Conservation (phyloP, 768 basidiomycete species). For the Dioszegia hungarica region DNA sequence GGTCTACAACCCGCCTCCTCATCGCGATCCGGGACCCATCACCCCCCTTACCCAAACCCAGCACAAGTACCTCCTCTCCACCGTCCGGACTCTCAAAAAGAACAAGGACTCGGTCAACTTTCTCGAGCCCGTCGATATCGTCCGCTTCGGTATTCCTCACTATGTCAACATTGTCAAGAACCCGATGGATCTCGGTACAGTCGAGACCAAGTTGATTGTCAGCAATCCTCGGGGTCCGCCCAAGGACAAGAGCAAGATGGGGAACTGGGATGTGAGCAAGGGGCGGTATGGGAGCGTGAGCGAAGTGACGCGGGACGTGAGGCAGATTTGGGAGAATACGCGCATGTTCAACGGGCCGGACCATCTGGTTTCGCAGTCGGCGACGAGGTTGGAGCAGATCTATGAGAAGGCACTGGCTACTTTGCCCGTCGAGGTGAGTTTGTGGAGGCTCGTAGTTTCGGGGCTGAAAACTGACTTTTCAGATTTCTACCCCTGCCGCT, state of each 20-base stretch:
- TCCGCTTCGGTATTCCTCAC: conserved; percentile 60
- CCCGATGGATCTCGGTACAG: conserved; percentile 91
- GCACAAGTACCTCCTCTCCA: conserved; percentile 70
- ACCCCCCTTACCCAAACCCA: conserved; percentile 61
- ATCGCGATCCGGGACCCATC: conserved; percentile 37
- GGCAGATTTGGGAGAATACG: conserved; percentile 82
- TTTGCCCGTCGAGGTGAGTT: conserved; percentile 72
- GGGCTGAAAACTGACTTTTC: too few species aligned
- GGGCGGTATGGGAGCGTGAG: conserved; percentile 62
- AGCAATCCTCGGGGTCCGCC: conserved; percentile 69
- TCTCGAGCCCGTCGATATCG: conserved; percentile 77
- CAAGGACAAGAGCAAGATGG: conserved; percentile 41
- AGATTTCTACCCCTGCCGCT: not conserved
- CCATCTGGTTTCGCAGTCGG: conserved; percentile 72
- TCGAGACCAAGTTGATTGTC: conserved; percentile 76
- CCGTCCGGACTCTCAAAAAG: conserved; percentile 78
- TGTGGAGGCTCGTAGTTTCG: too few species aligned
- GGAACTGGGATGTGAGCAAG: conserved; percentile 39
- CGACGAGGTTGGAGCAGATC: conserved; percentile 70
- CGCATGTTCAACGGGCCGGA: conserved; percentile 89
- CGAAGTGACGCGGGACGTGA: conserved; percentile 79
- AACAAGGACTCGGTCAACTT: conserved; percentile 77
- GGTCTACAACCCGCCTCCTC: conserved; percentile 36
- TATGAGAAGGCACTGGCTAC: conserved; percentile 86
- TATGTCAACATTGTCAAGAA: conserved; percentile 78